phyloP scores from a whole-genome alignment of 345 rosid species.

The Hevea brasiliensis region DNA sequence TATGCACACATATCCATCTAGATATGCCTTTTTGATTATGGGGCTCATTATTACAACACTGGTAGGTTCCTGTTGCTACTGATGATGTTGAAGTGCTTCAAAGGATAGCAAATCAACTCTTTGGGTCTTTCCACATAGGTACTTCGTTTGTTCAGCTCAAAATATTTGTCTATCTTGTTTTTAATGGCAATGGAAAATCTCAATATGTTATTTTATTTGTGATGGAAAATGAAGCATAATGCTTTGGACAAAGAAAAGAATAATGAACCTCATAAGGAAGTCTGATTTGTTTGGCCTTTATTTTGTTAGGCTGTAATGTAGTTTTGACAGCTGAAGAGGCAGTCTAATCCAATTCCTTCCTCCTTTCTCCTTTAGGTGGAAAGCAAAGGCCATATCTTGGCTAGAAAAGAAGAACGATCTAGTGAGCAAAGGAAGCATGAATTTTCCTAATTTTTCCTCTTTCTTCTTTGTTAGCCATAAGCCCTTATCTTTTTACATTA shows the following conservation, averaged over 20 bases:
- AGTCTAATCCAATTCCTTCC: not conserved
- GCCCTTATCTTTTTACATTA: too few relatives aligned
- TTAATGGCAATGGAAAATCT: not conserved
- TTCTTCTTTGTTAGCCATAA: too few relatives aligned
- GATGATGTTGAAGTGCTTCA: slow-evolving; percentile 73
- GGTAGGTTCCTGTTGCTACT: slow-evolving; percentile 77
- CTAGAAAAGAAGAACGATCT: not conserved
- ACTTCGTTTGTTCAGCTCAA: slow-evolving; percentile 24
- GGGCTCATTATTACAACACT: not conserved
- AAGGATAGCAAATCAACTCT: slow-evolving; percentile 76
- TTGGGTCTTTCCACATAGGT: slow-evolving; percentile 73
- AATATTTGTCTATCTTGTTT: not conserved
- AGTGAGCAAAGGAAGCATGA: not conserved
- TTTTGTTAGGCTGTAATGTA: not conserved
- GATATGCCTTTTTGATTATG: not conserved
- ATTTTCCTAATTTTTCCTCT: not conserved
- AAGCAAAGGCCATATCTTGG: not conserved
- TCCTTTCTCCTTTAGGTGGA: not conserved
- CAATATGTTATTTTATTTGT: not conserved
- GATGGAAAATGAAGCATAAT: not conserved
- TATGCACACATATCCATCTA: not conserved
- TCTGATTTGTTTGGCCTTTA: not conserved
- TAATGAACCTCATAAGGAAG: not conserved
- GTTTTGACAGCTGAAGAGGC: not conserved
- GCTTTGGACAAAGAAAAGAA: not conserved